Evolutionary conservation across 352 stramenopile species (phyloP).

Genomic region (Proteromonas lacertae): DNA sequence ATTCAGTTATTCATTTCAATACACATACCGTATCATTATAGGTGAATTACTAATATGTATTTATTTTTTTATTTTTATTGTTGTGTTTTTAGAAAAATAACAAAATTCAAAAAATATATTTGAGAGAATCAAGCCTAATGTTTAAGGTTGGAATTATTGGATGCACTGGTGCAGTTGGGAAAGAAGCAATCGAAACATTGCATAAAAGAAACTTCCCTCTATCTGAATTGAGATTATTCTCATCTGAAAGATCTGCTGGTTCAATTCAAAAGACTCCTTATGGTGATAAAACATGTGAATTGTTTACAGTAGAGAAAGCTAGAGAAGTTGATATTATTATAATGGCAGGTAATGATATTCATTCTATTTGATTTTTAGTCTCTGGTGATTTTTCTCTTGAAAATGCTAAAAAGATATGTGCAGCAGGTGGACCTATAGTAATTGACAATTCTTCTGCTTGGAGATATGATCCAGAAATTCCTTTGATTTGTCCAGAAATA

Average conservation of each 20-base stretch:
- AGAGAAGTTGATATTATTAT: slow-evolving; percentile 77
- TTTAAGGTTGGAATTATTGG: slow-evolving; percentile 5
- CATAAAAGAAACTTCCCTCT: slow-evolving; percentile 41
- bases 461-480: slow-evolving; percentile 44
- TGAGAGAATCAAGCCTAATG: neutral
- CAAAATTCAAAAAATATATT: neutral
- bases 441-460: slow-evolving; percentile 95
- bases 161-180: slow-evolving; percentile 49
- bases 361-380: too few species aligned
- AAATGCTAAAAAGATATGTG: slow-evolving; percentile 55
- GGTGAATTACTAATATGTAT: too few species aligned
- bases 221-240: slow-evolving; percentile 62
- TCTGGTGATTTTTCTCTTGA: slow-evolving; percentile 76
- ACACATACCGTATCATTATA: too few species aligned
- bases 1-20: too few species aligned
- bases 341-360: too few species aligned
- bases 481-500: slow-evolving; percentile 77
- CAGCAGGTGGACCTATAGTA: slow-evolving; percentile 40
- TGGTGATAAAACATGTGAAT: slow-evolving; percentile 44
- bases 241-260: slow-evolving; percentile 54
- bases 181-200: slow-evolving; percentile 73
- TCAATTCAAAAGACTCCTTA: slow-evolving; percentile 31
- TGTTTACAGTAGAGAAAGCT: slow-evolving; percentile 62
- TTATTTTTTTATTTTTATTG: too few species aligned
- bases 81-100: too few species aligned